Base-by-base conservation (phyloP, 2,329 filamentous ascomycete genomes). In the Trichoderma koningiopsis region DNA sequence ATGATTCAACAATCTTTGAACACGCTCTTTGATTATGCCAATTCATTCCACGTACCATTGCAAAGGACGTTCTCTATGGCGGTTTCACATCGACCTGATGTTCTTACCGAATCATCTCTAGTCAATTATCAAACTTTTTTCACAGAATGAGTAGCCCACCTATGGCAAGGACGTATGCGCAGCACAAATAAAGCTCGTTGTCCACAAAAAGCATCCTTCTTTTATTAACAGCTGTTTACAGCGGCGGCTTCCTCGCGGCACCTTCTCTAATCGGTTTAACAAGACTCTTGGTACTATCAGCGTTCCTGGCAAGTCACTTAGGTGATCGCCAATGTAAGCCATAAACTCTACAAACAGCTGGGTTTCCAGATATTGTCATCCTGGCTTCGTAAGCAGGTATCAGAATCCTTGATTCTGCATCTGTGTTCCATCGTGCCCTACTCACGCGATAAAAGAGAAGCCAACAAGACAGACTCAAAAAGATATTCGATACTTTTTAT, bases 181-280 rank as follows among this genome's bases (percentile, higher is more conserved):
- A 67, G 59, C 63, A 58, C 63, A 59, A 57, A 5, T 67, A 16
- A 35, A 31, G 33, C 33, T 58, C 63, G 27, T 59, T 49, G 55
- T 49, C 35, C 55, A 52, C 63, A 56, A 49, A 29, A 67, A 35
- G 22, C 63, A 67, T 67, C 63, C 63, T 64, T 37, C 59, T 29
- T 63, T 4, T 8, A 47, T 33, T 33, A 58, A 16, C 19, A 52
- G 22, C 61, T 40, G 61, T 27, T 31, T 55, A 58, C 27, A 69
- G 6, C 40, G 27, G 60, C 43, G 22, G 55, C 19, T 58, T 58
- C 8, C 61, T 69, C 67, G 60, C 67, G 40, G 55, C 67, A 63
- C 67, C 52, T 64, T 64, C 67, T 69, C 31, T 24, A 69, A 69
- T 31, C 29, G 52, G 67, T 64, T 60, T 58, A 57, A 58, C 60